A percentile compares a stretch with the other conserved stretches of the same genome.
Conservation (phyloP, 495 filamentous ascomycete species). For the Xylaria venustula region DNA sequence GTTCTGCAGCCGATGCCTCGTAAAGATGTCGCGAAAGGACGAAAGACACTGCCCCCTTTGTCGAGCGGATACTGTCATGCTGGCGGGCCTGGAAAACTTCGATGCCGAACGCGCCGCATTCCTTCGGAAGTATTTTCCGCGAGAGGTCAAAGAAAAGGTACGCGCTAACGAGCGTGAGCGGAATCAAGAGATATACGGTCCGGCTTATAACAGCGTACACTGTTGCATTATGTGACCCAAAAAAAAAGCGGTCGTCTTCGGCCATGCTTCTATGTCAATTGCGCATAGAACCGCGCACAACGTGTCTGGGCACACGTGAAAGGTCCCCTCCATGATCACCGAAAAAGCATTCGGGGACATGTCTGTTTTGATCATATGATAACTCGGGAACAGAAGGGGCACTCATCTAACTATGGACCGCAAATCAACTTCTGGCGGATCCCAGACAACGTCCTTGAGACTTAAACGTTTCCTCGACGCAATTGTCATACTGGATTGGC, state of each 20-base stretch:
- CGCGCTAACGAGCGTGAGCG: constrained; percentile 54
- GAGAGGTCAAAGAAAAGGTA: constrained; percentile 65
- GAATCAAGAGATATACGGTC: constrained; percentile 54
- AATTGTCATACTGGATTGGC: constrained; percentile 12
- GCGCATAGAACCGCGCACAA: neutral
- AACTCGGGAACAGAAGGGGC: neutral
- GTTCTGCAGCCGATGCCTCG: constrained; percentile 72
- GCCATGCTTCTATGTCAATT: neutral
- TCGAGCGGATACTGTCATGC: constrained; percentile 56
- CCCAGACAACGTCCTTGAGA: constrained; percentile 29
- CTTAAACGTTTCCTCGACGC: constrained; percentile 18
- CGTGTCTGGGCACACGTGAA: neutral
- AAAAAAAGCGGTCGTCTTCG: neutral
- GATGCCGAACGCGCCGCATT: constrained; percentile 60
- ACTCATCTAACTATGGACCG: constrained; percentile 24
- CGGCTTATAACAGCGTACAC: constrained; percentile 37
- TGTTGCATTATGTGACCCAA: constrained; percentile 43
- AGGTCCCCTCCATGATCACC: no score
- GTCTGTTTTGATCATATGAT: no score
- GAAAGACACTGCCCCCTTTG: constrained; percentile 66
- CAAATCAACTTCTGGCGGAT: constrained; percentile 20
- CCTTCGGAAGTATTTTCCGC: constrained; percentile 65
- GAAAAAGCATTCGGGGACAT: no score
- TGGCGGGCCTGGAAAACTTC: constrained; percentile 60
- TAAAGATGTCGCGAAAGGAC: constrained; percentile 63